Evolutionary conservation across 352 stramenopile species (phyloP), one percentile per base, ranked within the genome.

Genomic region (Globisporangium camurandrum): DNA sequence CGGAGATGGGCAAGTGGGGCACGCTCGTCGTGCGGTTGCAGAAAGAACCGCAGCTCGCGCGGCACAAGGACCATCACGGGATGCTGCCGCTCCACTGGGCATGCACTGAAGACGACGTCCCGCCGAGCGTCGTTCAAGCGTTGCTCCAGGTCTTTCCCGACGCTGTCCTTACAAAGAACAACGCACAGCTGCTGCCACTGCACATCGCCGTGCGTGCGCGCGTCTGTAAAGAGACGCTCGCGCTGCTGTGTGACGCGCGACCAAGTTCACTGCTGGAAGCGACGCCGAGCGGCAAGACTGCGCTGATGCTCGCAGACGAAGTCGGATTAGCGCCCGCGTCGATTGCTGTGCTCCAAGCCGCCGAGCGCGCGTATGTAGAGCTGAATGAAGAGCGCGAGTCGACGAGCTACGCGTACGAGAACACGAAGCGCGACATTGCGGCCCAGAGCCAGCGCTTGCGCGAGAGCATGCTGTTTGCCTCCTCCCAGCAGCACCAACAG

Each of bases 41-140:
- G 10, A 65, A 62, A 7, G 69, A 88, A 39, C 75, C 78, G 28
- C 68, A 85, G 49, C 63, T 88, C n/a, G 81, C 81, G 33, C 63
- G 70, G 22, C 78, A 90, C 56, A 81, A 82, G 34, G 81, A 93
- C 60, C 81, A 89, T 49, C 80, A 93, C 54, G 81, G 81, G 30
- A 92, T 92, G 81, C 54, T 90, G 54, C 81, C 81, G 34, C 59
- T 92, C 20, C 81, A 92, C 62, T 92, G 81, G 81, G 81, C 81
- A 22, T 92, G 81, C 43, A 89, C 78, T 0, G 81, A 93, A 57
- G 63, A 86, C 54, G 77, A 93, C 50, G 78, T 80, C n/a, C 72
- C 75, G 3, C 49, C 75, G 4, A 69, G 62, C 14, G 75, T 80
- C 3, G 64, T 93, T 45, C 58, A 66, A 0, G 72, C 76, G 41